A percentile compares a stretch with the other conserved stretches of the same genome.
phyloP scores from a whole-genome alignment of 768 basidiomycete genomes.

The Suillus placidus region DNA sequence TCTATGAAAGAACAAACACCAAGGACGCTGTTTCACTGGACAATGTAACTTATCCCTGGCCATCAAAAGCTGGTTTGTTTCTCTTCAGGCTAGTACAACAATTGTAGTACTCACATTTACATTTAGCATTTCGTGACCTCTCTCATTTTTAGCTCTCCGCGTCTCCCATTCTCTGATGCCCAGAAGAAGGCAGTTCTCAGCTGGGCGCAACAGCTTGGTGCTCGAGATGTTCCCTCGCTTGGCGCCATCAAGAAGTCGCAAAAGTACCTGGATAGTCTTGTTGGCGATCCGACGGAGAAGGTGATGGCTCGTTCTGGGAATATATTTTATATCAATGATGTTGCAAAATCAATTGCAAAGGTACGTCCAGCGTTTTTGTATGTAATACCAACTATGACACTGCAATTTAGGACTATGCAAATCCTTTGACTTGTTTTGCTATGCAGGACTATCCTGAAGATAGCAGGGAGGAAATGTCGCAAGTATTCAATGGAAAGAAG shows the following conservation, averaged over 20 bases:
- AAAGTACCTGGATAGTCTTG: slow-evolving; percentile 15
- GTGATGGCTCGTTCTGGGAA: slow-evolving; percentile 22
- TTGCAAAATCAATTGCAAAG: slow-evolving; percentile 21
- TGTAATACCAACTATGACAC: not conserved
- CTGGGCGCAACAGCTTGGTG: slow-evolving; percentile 34
- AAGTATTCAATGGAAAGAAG: slow-evolving; percentile 31
- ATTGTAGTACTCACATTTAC: not conserved
- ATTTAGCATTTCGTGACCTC: slow-evolving; percentile 31
- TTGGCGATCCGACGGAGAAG: slow-evolving; percentile 30
- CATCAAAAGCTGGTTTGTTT: slow-evolving; percentile 10
- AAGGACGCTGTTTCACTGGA: slow-evolving; percentile 37
- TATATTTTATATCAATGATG: slow-evolving; percentile 33
- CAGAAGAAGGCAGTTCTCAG: slow-evolving; percentile 32
- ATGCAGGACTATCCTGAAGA: slow-evolving; percentile 35
- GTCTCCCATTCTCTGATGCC: no score
- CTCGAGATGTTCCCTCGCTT: slow-evolving; percentile 29
- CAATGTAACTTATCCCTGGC: slow-evolving; percentile 10
- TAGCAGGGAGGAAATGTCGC: slow-evolving; percentile 20
- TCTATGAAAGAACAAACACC: not conserved
- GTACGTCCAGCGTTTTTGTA: slow-evolving; percentile 13
- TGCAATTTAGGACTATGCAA: slow-evolving; percentile 27
- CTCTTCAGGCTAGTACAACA: slow-evolving; percentile 12
- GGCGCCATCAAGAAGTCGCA: slow-evolving; percentile 26
- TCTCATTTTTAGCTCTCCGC: slow-evolving; percentile 37
- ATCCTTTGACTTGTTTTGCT: slow-evolving; percentile 20